These are phyloP conservation scores for Didymella keratinophila DNA, from an alignment of 2,329 filamentous ascomycete genomes.

Conservation along the genomic window DNA sequence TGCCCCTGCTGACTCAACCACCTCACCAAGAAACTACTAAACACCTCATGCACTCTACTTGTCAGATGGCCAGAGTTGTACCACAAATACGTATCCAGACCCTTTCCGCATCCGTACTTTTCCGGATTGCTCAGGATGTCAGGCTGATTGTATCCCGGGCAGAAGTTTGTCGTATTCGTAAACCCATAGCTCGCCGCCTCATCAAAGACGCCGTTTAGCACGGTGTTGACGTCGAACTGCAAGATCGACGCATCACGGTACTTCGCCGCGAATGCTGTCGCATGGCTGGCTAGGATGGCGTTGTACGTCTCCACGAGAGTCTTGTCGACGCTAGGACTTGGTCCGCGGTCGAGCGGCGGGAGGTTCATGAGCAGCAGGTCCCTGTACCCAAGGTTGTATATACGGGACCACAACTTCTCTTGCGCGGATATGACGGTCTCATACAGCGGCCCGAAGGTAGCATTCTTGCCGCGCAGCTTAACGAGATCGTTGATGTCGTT, in stretches of 20 bases:
- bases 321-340: constrained; percentile 4
- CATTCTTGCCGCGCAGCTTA: constrained; percentile 47
- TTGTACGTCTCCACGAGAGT: constrained; percentile 58
- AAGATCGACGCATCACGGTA: constrained; percentile 50
- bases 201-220: constrained; percentile 55
- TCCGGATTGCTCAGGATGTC: constrained; percentile 55
- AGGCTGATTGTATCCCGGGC: constrained; percentile 56
- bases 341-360: constrained; percentile 19
- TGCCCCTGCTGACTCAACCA: constrained; percentile 28
- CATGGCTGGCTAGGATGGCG: constrained; percentile 47
- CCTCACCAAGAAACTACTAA: constrained; percentile 40
- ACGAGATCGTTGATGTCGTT: constrained; percentile 64
- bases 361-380: constrained; percentile 52
- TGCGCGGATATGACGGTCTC: constrained; percentile 52
- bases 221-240: constrained; percentile 56
- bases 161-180: constrained; percentile 57
- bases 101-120: constrained; percentile 56
- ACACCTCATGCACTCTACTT: constrained; percentile 51
- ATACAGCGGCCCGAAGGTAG: constrained; percentile 58
- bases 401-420: constrained; percentile 52
- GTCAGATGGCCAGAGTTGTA: constrained; percentile 59
- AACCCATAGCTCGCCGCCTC: constrained; percentile 54
- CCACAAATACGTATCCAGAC: constrained; percentile 57
- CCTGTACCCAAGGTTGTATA: constrained; percentile 56
- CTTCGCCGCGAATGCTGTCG: constrained; percentile 42